phyloP scores from a whole-genome alignment of 805 yeast genomes.

The Wickerhamiella spandovensis region DNA sequence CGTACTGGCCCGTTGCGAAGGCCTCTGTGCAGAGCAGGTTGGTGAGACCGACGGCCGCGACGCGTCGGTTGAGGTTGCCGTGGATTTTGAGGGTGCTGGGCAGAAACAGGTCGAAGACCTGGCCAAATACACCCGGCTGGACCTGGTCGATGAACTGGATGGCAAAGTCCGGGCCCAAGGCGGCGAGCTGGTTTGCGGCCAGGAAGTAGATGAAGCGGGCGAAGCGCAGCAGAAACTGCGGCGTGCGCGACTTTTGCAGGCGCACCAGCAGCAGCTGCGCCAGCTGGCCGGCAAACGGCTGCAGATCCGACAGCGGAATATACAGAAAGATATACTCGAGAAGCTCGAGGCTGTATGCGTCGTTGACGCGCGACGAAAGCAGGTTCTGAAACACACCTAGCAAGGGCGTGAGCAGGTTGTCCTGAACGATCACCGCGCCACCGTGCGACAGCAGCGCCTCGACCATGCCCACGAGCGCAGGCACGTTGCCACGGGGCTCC shows the following conservation, averaged over 20 bases:
- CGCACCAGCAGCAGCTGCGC: constrained; percentile 67
- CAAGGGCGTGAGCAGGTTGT: constrained; percentile 50
- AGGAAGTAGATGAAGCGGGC: constrained; percentile 47
- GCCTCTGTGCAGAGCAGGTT: constrained; percentile 28
- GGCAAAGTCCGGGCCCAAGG: constrained; percentile 42
- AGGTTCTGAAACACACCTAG: constrained; percentile 94
- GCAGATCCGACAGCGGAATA: constrained; percentile 38
- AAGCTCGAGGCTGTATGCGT: constrained; percentile 71
- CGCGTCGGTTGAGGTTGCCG: constrained; percentile 32
- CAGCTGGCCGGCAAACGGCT: constrained; percentile 51
- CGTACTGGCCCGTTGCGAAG: constrained; percentile 31
- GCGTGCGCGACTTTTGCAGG: constrained; percentile 69
- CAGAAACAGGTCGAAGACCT: constrained; percentile 20
- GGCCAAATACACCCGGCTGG: constrained; percentile 27
- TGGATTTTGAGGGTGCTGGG: constrained; percentile 26
- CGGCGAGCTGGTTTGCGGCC: constrained; percentile 29
- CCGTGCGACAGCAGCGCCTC: constrained; percentile 46
- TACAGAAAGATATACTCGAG: constrained; percentile 52
- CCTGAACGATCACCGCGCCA: constrained; percentile 28
- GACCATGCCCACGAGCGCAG: constrained; percentile 76
- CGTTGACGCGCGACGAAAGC: constrained; percentile 72
- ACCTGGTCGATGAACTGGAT: constrained; percentile 31
- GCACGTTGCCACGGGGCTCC: constrained; percentile 88
- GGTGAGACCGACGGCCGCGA: constrained; percentile 37
- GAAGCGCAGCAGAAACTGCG: constrained; percentile 60